A percentile compares a stretch with the other conserved stretches of the same genome.
Evolutionary conservation across 371 early-diverging fungal genomes (phyloP).

Genomic region (Mortierella sp.): DNA sequence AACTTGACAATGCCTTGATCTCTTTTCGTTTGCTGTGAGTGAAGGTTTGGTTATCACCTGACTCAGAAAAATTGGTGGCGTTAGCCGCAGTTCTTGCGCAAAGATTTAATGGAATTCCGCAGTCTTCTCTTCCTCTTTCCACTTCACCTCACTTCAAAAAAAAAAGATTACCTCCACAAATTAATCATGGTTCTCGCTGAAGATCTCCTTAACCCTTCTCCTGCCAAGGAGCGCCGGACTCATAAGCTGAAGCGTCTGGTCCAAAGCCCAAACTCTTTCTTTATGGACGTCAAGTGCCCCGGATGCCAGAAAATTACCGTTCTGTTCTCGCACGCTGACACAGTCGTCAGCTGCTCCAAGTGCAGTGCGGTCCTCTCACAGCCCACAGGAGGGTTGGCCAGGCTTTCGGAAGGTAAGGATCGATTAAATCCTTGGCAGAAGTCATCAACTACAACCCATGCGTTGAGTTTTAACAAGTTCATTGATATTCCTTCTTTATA

Average conservation of each 20-base stretch:
- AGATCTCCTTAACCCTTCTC: constrained; percentile 98
- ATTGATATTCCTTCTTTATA: background rate
- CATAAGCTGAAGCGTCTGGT: constrained; percentile 99
- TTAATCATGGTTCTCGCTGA: constrained; percentile 76
- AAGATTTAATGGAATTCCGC: background rate
- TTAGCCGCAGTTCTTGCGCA: background rate
- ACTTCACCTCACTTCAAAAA: background rate
- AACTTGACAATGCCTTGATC: background rate
- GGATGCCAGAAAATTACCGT: constrained; percentile 98
- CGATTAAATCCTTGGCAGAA: background rate
- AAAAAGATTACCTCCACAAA: background rate
- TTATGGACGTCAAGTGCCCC: constrained; percentile 99
- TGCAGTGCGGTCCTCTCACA: constrained; percentile 98
- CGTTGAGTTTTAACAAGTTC: background rate
- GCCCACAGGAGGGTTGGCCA: constrained; percentile 99
- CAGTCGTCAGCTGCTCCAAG: constrained; percentile 96
- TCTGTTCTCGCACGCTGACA: constrained; percentile 99
- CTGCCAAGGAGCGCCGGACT: constrained; percentile 87
- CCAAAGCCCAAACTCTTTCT: constrained; percentile 98
- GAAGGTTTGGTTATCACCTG: background rate
- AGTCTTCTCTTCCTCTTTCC: background rate
- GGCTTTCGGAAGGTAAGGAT: constrained; percentile 83
- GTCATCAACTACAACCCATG: too few species aligned
- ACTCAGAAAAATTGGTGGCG: background rate
- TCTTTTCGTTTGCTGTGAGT: background rate